Percentiles rank a stretch among this genome's conserved stretches.
Evolutionary conservation across 1,139 yeast species (phyloP).

Genomic region (Blastobotrys buckinghamii): DNA sequence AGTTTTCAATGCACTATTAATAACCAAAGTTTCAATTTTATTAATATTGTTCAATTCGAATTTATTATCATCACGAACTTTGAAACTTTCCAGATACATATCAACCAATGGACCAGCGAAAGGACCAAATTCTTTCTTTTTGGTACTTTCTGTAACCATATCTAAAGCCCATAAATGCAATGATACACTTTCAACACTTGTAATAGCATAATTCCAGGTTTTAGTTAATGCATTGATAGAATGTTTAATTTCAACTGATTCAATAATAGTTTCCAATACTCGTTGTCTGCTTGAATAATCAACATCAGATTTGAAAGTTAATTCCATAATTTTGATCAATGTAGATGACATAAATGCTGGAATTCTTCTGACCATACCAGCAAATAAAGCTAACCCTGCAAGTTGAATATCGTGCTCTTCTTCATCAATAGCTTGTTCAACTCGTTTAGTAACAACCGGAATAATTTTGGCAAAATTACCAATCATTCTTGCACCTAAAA

Average conservation of each 20-base stretch:
- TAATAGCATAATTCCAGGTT: conserved; percentile 56
- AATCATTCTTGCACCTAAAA: conserved; percentile 79
- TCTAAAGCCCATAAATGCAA: conserved; percentile 64
- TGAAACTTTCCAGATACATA: conserved; percentile 67
- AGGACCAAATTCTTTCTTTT: conserved; percentile 66
- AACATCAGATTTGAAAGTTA: conserved; percentile 50
- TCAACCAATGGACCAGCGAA: conserved; percentile 68
- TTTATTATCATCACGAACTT: conserved; percentile 42
- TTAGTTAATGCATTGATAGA: conserved; percentile 57
- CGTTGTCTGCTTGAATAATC: conserved; percentile 56
- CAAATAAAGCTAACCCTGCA: conserved; percentile 64
- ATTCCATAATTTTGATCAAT: conserved; percentile 52
- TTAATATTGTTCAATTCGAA: conserved; percentile 72
- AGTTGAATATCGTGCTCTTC: conserved; percentile 29
- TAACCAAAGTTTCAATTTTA: conserved; percentile 73
- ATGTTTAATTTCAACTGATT: conserved; percentile 60
- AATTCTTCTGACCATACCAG: conserved; percentile 72
- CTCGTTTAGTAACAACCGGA: conserved; percentile 63
- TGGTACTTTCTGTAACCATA: conserved; percentile 56
- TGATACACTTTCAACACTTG: conserved; percentile 51
- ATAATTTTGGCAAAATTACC: conserved; percentile 81
- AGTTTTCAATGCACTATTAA: conserved; percentile 64
- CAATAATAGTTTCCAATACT: conserved; percentile 58
- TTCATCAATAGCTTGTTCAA: conserved; percentile 37
- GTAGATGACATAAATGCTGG: conserved; percentile 81